A percentile compares a stretch with the other conserved stretches of the same genome.
Evolutionary conservation across 352 stramenopile species (phyloP).

Genomic region (Globisporangium okanoganense): DNA sequence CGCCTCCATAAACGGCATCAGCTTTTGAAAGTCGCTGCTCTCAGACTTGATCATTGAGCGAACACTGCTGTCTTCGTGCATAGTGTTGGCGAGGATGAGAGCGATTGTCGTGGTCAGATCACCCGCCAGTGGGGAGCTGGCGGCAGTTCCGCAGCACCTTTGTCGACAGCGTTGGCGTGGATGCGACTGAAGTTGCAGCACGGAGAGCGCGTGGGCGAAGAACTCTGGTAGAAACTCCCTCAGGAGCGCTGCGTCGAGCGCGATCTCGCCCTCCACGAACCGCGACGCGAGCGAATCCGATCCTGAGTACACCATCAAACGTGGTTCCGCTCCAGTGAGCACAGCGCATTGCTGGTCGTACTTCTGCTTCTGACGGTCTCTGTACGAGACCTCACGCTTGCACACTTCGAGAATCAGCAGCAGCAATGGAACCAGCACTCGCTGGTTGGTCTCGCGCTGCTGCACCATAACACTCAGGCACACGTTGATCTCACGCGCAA

Average conservation of each 20-base stretch:
- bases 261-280: slow-evolving; percentile 29
- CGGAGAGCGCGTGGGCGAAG: slow-evolving; percentile 27
- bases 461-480: slow-evolving; percentile 30
- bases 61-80: slow-evolving; percentile 4
- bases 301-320: slow-evolving; percentile 10
- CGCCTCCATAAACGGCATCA: slow-evolving; percentile 27
- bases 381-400: slow-evolving; percentile 27
- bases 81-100: slow-evolving; percentile 21
- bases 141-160: slow-evolving; percentile 28
- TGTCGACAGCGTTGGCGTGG: slow-evolving; percentile 19
- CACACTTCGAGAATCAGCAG: slow-evolving; percentile 35
- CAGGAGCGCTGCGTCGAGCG: slow-evolving; percentile 26
- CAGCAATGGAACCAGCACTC: slow-evolving; percentile 29
- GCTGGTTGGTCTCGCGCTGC: slow-evolving; percentile 21
- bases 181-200: slow-evolving; percentile 22
- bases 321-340: background rate
- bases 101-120: slow-evolving; percentile 29
- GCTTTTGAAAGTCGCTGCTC: background rate
- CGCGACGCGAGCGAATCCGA: slow-evolving; percentile 28
- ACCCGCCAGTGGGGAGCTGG: slow-evolving; percentile 18
- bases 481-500: slow-evolving; percentile 32
- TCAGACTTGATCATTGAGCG: background rate
- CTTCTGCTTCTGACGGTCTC: slow-evolving; percentile 23
- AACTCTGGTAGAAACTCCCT: slow-evolving; percentile 26
- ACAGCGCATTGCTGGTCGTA: slow-evolving; percentile 16